Evolutionary conservation across 1,284 basidiomycete species (phyloP), one percentile per base, ranked within the genome.

Genomic region (Ustilago tritici): DNA sequence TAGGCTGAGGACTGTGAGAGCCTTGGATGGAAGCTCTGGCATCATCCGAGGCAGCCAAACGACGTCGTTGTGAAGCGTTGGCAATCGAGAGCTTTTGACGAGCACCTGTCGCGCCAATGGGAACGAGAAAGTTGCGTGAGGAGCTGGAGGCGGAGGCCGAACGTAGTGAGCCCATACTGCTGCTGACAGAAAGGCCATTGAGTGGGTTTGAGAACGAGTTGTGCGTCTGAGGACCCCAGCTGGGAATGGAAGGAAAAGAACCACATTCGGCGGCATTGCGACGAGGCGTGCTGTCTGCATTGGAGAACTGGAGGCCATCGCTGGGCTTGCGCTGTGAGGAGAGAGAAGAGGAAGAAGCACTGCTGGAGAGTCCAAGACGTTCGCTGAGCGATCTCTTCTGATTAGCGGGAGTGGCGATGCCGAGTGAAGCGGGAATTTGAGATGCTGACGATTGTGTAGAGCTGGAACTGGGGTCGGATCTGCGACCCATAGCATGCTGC

Each of bases 81-180:
- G 71, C 61, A 49, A 83, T 81, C 40, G 70, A 80, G 17, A 83
- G 72, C 65, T 80, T 82, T 34, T 82, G 81, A n/a, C 81, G 61
- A 10, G 82, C 82, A 6, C 82, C 82, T 17, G 82, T 83, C 0
- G 81, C 61, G 14, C 81, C 82, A 47, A 83, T 82, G 31, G 82
- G 82, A 5, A 83, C 73, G 40, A 82, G 69, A 55, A 83, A 83
- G 69, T 82, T 76, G 38, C 81, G 70, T 2, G 78, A 70, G 31
- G 72, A 56, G 32, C 67, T 49, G 9, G 66, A 54, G 14, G 60
- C 15, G 6, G 70, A 63, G 12, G 36, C 50, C 8, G 66, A 61
- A 35, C 60, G 55, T n/a, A 70, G 15, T 19, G 66, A 65, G 15
- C 63, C 66, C 19, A 61, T 58, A 36, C 63, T 68, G 61, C 55